Evolutionary conservation across 2,329 filamentous ascomycete genomes (phyloP).

Genomic region (Aspergillus carbonarius): DNA sequence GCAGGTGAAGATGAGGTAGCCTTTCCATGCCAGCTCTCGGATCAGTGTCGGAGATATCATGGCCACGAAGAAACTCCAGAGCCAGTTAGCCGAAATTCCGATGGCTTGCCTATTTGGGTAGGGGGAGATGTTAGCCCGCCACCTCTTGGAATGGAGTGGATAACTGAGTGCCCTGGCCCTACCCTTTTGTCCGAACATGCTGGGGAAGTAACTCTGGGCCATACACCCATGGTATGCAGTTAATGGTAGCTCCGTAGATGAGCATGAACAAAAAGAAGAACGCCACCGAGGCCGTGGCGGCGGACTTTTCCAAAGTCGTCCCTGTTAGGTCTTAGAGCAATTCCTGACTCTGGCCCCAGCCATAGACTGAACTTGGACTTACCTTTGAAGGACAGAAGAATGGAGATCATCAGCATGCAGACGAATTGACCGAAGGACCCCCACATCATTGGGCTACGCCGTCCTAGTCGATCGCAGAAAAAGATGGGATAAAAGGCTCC

Average conservation of each 20-base stretch:
- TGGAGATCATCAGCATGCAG: conserved; percentile 44
- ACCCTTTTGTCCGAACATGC: conserved; percentile 52
- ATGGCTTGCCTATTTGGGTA: conserved; percentile 38
- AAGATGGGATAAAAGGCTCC: conserved; percentile 49
- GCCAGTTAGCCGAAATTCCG: conserved; percentile 52
- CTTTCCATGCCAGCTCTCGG: conserved; percentile 34
- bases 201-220: conserved; percentile 53
- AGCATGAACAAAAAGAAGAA: conserved; percentile 52
- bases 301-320: conserved; percentile 37
- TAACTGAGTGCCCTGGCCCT: conserved; percentile 14
- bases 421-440: conserved; percentile 36
- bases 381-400: conserved; percentile 46
- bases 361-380: conserved; percentile 8
- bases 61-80: conserved; percentile 50
- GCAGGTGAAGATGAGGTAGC: conserved; percentile 39
- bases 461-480: conserved; percentile 45
- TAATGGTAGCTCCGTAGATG: conserved; percentile 46
- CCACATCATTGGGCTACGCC: conserved; percentile 39
- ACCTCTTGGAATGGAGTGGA: conserved; percentile 1
- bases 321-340: conserved; percentile 12
- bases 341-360: not conserved
- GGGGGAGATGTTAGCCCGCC: not conserved
- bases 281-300: conserved; percentile 48
- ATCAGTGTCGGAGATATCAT: conserved; percentile 38
- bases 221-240: conserved; percentile 54